Evolutionary conservation across 2,329 filamentous ascomycete species (phyloP), one percentile per base, ranked within the genome.

Genomic region (Xylaria sp.): DNA sequence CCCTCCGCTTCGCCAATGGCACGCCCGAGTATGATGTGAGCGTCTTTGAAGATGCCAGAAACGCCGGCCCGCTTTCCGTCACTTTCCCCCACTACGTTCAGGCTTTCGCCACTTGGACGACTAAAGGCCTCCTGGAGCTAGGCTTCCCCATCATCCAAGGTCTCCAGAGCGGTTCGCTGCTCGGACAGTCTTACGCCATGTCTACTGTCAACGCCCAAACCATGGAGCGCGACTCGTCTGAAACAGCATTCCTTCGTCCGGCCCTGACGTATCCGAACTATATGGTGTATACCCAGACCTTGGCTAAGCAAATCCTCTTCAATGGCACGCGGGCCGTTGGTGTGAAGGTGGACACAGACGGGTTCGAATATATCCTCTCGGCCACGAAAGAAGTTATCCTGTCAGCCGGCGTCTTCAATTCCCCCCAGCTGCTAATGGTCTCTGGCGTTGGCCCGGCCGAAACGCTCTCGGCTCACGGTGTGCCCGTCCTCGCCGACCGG

Each of bases 251-350:
- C 55, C 37, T 71, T 5, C 5, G 13, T 2, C 12, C 2, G 4
- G 23, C 48, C 18, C 5, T 29, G 16, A 2, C 3, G 12, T 16
- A 29, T 3, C 23, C 9, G 40, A 58, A 25, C 65, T 63, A 4
- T 47, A 47, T 8, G 23, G 66, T 74, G 35, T 73, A 69, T 51
- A 21, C 32, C n/a, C 50, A 44, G 3, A 84, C 29, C 13, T 18
- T 3, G 3, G 51, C 18, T 3, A 21, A 82, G 70, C 81, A 78
- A 50, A 80, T 88, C 0, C 27, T 85, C 0, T 87, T 86, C 54
- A 72, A 83, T 59, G 69, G 78, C 0, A 82, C 79, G n/a, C 81
- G 76, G 55, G 77, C 78, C 0, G 77, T 71, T 0, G 76, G 76
- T 0, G 76, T 79, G 1, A 40, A 64, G 3, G 74, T 79, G 13